Evolutionary conservation across 306 rosid genomes (phyloP).

Genomic region (Rosa chinensis): DNA sequence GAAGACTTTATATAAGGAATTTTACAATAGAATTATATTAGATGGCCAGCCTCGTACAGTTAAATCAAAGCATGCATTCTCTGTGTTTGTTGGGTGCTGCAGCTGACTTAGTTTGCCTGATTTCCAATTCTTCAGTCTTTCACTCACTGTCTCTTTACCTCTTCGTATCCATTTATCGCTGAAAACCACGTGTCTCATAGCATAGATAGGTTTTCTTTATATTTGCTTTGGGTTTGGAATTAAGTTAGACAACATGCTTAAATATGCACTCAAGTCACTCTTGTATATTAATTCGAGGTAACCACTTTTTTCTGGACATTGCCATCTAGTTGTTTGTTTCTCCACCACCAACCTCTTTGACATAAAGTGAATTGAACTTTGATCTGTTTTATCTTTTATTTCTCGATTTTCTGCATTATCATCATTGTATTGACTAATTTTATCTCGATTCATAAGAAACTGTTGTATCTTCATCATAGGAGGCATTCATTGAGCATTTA

Average conservation of each 20-base stretch:
- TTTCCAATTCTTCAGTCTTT: not conserved
- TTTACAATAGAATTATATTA: slow-evolving; percentile 2
- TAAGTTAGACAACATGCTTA: not conserved
- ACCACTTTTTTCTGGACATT: not conserved
- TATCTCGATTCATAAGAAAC: not conserved
- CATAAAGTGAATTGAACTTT: not conserved
- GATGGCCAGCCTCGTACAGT: not conserved
- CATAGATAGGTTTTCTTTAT: not conserved
- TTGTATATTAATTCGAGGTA: not conserved
- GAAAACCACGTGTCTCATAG: not conserved
- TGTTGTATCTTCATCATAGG: not conserved
- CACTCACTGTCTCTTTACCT: not conserved
- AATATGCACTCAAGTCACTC: not conserved
- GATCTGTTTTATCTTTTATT: not conserved
- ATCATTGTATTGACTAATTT: not conserved
- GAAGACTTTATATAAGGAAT: slow-evolving; percentile 1
- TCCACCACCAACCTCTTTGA: too few relatives aligned
- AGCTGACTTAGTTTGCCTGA: not conserved
- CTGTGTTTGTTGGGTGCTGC: not conserved
- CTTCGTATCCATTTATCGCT: not conserved
- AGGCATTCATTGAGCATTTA: not conserved
- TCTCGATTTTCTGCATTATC: not conserved
- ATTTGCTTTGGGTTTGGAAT: not conserved
- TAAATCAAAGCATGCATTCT: not conserved
- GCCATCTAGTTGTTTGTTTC: not conserved